These are phyloP conservation scores for Tetrapyrgos nigripes DNA, from an alignment of 1,284 basidiomycete genomes.

Conservation along the genomic window DNA sequence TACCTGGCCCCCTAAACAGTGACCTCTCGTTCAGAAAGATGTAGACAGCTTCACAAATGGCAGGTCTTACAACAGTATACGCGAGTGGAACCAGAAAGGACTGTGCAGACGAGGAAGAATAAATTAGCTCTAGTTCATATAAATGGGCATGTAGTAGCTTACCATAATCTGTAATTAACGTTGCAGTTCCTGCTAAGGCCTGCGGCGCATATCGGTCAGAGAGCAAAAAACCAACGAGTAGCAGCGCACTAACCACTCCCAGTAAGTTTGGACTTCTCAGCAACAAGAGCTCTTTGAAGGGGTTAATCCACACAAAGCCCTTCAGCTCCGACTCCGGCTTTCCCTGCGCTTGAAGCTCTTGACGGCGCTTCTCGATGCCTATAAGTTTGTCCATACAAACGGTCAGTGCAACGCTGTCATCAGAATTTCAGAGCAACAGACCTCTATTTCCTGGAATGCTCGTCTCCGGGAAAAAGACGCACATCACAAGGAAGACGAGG, in stretches of 20 bases:
- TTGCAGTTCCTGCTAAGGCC: constrained; percentile 46
- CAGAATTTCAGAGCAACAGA: neutral
- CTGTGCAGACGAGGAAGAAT: constrained; percentile 28
- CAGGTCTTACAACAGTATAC: constrained; percentile 43
- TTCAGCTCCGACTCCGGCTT: constrained; percentile 23
- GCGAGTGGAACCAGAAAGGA: constrained; percentile 45
- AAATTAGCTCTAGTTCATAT: neutral
- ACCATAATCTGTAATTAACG: constrained; percentile 54
- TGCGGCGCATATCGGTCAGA: constrained; percentile 23
- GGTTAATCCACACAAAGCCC: constrained; percentile 62
- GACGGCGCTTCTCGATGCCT: too few species aligned
- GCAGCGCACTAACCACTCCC: constrained; percentile 50
- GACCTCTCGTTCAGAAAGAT: neutral
- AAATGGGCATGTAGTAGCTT: constrained; percentile 18
- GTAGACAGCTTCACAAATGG: neutral
- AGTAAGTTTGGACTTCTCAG: constrained; percentile 66
- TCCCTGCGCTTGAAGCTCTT: constrained; percentile 4
- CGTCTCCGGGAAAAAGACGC: constrained; percentile 82
- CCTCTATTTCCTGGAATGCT: constrained; percentile 54
- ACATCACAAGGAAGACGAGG: constrained; percentile 49
- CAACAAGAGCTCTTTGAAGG: constrained; percentile 57
- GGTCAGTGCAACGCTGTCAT: neutral
- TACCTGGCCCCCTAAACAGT: constrained; percentile 59
- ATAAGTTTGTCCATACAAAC: constrained; percentile 49
- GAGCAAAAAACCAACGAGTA: neutral